Evolutionary conservation across 192 early-diverging fungal species (phyloP).

Genomic region (Coemansia sp.): DNA sequence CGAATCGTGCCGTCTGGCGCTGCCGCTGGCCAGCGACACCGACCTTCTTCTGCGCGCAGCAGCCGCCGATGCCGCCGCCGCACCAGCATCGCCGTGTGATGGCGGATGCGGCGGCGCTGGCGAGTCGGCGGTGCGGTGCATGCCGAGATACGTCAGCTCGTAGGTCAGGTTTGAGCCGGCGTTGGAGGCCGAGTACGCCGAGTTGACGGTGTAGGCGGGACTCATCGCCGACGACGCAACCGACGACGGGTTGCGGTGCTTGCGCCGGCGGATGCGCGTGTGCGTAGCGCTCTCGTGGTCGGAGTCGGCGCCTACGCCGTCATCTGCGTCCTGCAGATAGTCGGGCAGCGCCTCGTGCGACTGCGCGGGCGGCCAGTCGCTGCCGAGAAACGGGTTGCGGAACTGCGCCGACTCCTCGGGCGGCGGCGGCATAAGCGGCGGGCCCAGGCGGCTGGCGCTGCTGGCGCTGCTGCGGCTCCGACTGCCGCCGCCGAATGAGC

Average conservation of each 20-base stretch:
- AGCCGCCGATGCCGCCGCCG: too few relatives aligned
- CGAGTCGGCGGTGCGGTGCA: slow-evolving; percentile 43
- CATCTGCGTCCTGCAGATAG: slow-evolving; percentile 13
- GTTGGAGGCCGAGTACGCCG: slow-evolving; percentile 50
- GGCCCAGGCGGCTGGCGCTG: slow-evolving; percentile 23
- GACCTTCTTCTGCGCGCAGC: slow-evolving; percentile 2
- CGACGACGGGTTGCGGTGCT: slow-evolving; percentile 30
- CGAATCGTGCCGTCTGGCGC: neutral
- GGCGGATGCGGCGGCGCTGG: slow-evolving; percentile 21
- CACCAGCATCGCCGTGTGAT: too few relatives aligned
- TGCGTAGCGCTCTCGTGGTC: slow-evolving; percentile 45
- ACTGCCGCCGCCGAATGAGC: slow-evolving; percentile 39
- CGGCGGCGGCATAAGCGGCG: slow-evolving; percentile 41
- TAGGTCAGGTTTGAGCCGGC: slow-evolving; percentile 49
- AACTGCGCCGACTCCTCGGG: slow-evolving; percentile 33
- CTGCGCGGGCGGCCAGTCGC: neutral
- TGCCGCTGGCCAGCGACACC: neutral
- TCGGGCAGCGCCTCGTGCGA: slow-evolving; percentile 12
- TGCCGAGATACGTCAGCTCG: slow-evolving; percentile 48
- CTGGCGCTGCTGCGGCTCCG: slow-evolving; percentile 16
- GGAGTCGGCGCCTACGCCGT: slow-evolving; percentile 4
- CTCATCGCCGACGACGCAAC: slow-evolving; percentile 24
- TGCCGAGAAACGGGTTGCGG: slow-evolving; percentile 28
- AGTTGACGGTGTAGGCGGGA: slow-evolving; percentile 43
- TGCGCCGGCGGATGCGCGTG: slow-evolving; percentile 49